These are phyloP conservation scores for Bocquillonia castaneifolia DNA, from an alignment of 441 rosid genomes.

Conservation along the genomic window DNA sequence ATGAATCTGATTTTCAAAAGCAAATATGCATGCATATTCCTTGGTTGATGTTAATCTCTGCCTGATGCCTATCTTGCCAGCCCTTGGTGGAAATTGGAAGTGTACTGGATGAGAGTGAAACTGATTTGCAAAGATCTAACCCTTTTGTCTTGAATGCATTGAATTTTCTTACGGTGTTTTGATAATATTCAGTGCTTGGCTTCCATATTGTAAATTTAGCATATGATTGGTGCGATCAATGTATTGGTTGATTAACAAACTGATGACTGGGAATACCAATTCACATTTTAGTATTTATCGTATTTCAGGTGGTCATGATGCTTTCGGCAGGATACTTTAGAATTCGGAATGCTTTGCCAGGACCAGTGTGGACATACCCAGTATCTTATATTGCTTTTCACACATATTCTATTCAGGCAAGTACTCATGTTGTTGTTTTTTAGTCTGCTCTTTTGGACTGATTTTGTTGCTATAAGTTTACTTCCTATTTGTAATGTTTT, in stretches of 20 bases:
- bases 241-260: background rate
- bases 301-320: conserved; percentile 88
- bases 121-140: background rate
- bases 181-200: background rate
- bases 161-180: no score
- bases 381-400: conserved; percentile 83
- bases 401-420: conserved; percentile 83
- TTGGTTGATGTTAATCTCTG: background rate
- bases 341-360: conserved; percentile 74
- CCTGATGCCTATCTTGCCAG: background rate
- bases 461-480: background rate
- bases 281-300: conserved; percentile 5
- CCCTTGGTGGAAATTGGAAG: background rate
- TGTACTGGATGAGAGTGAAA: background rate
- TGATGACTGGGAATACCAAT: conserved; percentile 1
- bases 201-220: background rate
- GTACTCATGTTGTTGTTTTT: conserved; percentile 13
- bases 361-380: conserved; percentile 86
- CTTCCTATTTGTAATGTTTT: background rate
- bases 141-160: background rate
- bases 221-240: background rate
- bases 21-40: background rate
- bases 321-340: conserved; percentile 92
- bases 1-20: no score
- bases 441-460: background rate